These are phyloP conservation scores for Alternaria sp. DNA, from an alignment of 2,329 filamentous ascomycete species.

Conservation along the genomic window DNA sequence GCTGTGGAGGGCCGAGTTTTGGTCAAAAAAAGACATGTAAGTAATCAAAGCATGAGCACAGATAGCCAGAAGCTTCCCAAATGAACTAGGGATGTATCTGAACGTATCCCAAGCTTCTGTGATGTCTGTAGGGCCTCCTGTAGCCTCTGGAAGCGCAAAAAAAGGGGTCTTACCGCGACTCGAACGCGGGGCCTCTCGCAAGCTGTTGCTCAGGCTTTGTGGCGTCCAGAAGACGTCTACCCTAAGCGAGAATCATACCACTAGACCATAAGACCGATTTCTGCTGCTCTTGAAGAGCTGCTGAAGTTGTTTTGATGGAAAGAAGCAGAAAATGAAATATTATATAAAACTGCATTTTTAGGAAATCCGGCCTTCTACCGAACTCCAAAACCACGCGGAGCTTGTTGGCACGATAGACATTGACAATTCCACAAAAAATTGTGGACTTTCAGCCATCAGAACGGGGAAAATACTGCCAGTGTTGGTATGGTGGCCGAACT, in stretches of 20 bases:
- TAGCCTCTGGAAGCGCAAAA: slow-evolving; percentile 7
- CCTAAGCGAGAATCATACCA: slow-evolving; percentile 76
- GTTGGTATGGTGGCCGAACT: not conserved
- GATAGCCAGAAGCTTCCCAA: too few relatives aligned
- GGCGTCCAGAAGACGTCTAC: slow-evolving; percentile 26
- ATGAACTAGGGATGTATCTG: too few relatives aligned
- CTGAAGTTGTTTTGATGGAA: slow-evolving; percentile 9
- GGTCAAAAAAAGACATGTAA: too few relatives aligned
- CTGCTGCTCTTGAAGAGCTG: not conserved
- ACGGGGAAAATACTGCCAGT: not conserved
- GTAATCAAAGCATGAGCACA: too few relatives aligned
- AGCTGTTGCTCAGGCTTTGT: slow-evolving; percentile 25
- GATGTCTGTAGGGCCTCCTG: not conserved
- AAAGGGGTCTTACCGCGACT: slow-evolving; percentile 37
- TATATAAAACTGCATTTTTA: rapidly evolving
- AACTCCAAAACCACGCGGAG: not conserved
- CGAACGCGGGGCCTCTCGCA: slow-evolving; percentile 43
- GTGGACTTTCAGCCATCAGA: not conserved
- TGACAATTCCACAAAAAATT: not conserved
- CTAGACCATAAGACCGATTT: slow-evolving; percentile 58
- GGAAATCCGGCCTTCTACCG: too few relatives aligned
- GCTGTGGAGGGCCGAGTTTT: too few relatives aligned
- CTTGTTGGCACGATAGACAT: not conserved
- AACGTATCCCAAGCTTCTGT: not conserved
- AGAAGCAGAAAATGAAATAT: rapidly evolving